A percentile compares a stretch with the other conserved stretches of the same genome.
Conservation (phyloP, 352 stramenopile species). For the Phytophthora multivora region DNA sequence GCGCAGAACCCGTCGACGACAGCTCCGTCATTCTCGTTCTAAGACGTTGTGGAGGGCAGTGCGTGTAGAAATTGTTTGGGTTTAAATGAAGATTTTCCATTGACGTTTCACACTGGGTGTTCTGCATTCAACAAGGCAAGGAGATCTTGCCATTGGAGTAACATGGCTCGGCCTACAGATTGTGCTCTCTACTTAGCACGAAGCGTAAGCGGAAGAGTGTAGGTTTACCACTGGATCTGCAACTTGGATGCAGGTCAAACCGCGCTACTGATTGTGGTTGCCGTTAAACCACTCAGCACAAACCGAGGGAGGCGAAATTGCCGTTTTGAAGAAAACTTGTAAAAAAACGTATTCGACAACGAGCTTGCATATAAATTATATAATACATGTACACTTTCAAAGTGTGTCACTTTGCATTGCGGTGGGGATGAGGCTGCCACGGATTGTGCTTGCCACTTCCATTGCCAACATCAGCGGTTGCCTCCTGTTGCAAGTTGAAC, state of each 20-base stretch:
- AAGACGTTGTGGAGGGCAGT: no score
- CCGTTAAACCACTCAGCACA: not conserved
- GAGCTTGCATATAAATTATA: no score
- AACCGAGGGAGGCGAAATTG: not conserved
- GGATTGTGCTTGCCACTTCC: not conserved
- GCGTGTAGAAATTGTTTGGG: not conserved
- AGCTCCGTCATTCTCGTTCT: not conserved
- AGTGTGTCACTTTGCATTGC: not conserved
- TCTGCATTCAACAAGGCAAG: no score
- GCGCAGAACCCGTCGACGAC: not conserved
- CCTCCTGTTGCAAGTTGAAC: not conserved
- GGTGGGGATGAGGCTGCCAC: not conserved
- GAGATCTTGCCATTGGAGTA: not conserved
- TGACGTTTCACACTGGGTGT: no score
- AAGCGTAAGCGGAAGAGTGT: not conserved
- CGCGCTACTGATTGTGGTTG: not conserved
- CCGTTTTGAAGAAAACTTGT: no score
- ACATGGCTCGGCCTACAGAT: not conserved
- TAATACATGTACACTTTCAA: no score
- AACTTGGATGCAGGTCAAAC: not conserved
- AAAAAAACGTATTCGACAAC: no score
- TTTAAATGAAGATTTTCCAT: not conserved
- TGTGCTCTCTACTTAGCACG: not conserved
- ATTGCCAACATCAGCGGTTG: not conserved
- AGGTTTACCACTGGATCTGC: not conserved